These are phyloP conservation scores for Plasmopara viticola DNA, from an alignment of 352 stramenopile genomes.

Conservation along the genomic window DNA sequence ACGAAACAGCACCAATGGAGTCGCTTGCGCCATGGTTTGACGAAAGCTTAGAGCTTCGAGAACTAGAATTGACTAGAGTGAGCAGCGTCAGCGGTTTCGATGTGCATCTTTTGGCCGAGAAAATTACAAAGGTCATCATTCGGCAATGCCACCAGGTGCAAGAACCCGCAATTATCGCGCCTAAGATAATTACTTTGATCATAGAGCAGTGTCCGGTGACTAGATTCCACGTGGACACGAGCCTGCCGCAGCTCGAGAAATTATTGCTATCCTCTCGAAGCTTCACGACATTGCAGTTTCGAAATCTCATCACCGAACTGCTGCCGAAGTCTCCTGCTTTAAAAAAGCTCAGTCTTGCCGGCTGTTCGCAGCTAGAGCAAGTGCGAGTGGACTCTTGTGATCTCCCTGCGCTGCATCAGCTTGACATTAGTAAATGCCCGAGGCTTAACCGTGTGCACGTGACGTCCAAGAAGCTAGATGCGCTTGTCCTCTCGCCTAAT, in stretches of 20 bases:
- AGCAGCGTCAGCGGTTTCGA: constrained; percentile 41
- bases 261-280: constrained; percentile 43
- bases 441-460: constrained; percentile 55
- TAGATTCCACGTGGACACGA: constrained; percentile 35
- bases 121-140: constrained; percentile 45
- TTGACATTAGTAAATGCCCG: constrained; percentile 41
- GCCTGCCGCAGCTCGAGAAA: constrained; percentile 37
- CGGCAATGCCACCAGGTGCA: constrained; percentile 56
- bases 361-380: constrained; percentile 53
- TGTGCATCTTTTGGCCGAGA: constrained; percentile 31
- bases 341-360: constrained; percentile 27
- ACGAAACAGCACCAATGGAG: constrained; percentile 23
- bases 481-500: constrained; percentile 37
- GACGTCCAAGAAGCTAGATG: constrained; percentile 34
- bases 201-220: constrained; percentile 43
- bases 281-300: constrained; percentile 34
- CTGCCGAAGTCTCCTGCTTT: constrained; percentile 26
- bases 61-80: constrained; percentile 41
- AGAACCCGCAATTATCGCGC: constrained; percentile 30
- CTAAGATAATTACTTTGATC: constrained; percentile 28
- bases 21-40: constrained; percentile 28
- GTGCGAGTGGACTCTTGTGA: constrained; percentile 50
- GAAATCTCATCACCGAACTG: constrained; percentile 38
- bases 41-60: constrained; percentile 27
- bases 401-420: constrained; percentile 33